A percentile compares a stretch with the other conserved stretches of the same genome.
Evolutionary conservation across 805 yeast genomes (phyloP).

Genomic region (Ogataea pignaliae): DNA sequence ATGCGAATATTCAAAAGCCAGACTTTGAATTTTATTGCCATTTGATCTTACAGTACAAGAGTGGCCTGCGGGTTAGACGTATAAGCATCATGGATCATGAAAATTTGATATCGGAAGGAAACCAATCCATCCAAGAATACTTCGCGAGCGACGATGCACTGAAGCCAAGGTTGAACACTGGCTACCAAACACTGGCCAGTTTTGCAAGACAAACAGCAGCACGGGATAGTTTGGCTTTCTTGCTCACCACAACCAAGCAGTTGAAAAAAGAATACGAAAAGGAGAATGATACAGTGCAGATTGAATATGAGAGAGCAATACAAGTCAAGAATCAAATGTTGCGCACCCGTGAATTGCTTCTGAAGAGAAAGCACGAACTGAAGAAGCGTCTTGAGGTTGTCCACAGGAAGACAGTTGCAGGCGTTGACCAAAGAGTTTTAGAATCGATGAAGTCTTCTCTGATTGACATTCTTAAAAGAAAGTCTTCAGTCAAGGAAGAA

Average conservation of each 20-base stretch:
- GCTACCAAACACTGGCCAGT: conserved; percentile 29
- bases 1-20: conserved; percentile 25
- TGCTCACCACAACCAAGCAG: conserved; percentile 20
- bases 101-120: conserved; percentile 25
- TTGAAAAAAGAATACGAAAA: conserved; percentile 24
- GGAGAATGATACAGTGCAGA: conserved; percentile 16
- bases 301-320: conserved; percentile 18
- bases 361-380: conserved; percentile 18
- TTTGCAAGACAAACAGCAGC: conserved; percentile 27
- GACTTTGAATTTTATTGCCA: conserved; percentile 27
- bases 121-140: conserved; percentile 30
- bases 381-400: conserved; percentile 12
- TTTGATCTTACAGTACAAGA: conserved; percentile 22
- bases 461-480: background rate
- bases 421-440: conserved; percentile 8
- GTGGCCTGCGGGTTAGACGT: conserved; percentile 1
- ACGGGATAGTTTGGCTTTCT: conserved; percentile 25
- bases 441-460: conserved; percentile 3
- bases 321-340: conserved; percentile 22
- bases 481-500: too few species aligned
- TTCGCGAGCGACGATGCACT: conserved; percentile 24
- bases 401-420: conserved; percentile 6
- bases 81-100: conserved; percentile 21
- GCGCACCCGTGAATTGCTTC: conserved; percentile 20
- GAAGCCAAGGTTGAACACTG: conserved; percentile 21